Evolutionary conservation across 108 stramenopile species (phyloP).

Genomic region (Cyclotella baltica): DNA sequence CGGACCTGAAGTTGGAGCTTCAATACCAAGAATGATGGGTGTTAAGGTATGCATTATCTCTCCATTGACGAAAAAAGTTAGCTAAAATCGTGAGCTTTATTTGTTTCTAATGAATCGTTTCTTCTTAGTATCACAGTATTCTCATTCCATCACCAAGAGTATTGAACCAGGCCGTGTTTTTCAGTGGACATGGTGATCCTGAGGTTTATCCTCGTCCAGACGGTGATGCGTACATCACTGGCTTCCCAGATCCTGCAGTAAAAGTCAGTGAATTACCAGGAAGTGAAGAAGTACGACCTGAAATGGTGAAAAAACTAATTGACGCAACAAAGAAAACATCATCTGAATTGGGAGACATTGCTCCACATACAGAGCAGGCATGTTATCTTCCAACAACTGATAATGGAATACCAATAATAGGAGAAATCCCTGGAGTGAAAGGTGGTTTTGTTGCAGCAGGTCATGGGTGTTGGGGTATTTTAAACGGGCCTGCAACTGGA

Average conservation of each 20-base stretch:
- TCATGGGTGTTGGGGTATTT: slow-evolving; percentile 92
- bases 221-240: slow-evolving; percentile 64
- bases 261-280: slow-evolving; percentile 58
- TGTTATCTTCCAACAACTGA: slow-evolving; percentile 68
- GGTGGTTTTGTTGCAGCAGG: slow-evolving; percentile 79
- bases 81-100: not conserved
- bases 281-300: slow-evolving; percentile 50
- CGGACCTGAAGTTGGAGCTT: slow-evolving; percentile 18
- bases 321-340: slow-evolving; percentile 50
- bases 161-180: slow-evolving; percentile 64
- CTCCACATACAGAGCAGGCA: slow-evolving; percentile 54
- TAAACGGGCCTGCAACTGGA: slow-evolving; percentile 89
- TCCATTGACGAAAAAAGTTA: not conserved
- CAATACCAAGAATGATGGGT: slow-evolving; percentile 50
- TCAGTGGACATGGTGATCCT: slow-evolving; percentile 56
- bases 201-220: slow-evolving; percentile 76
- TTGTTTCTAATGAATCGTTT: not conserved
- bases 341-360: slow-evolving; percentile 37
- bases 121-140: slow-evolving; percentile 55
- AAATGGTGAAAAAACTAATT: slow-evolving; percentile 38
- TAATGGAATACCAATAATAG: slow-evolving; percentile 90
- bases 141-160: slow-evolving; percentile 44
- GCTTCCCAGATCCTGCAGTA: slow-evolving; percentile 57
- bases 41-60: slow-evolving; percentile 35
- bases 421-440: slow-evolving; percentile 62